Base-by-base conservation (phyloP, 2,329 filamentous ascomycete genomes). In the Fusarium equiseti region DNA sequence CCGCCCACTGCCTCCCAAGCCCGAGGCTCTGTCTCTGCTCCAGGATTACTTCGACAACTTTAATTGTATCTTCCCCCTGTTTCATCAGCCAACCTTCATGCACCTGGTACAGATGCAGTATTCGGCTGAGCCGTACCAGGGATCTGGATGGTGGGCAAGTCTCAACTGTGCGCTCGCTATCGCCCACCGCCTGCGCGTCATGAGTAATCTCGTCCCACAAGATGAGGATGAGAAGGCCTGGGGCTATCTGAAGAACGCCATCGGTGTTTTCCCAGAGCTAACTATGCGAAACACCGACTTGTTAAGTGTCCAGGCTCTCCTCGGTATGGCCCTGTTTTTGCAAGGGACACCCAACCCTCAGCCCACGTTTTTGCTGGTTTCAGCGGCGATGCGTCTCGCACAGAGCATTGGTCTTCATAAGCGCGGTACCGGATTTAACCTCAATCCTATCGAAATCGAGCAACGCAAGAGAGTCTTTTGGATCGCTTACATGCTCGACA, bases 11-110 rank as follows among this genome's bases (percentile, higher is more conserved):
- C 96, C 96, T 5, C 86, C 92, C 1, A 97, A 97, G 80, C 86
- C 90, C n/a, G 95, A 98, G 81, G 93, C 94, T 1, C 80, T 97
- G 66, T 97, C 94, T 2, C 83, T 98, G 40, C 88, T 98, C 66
- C 94, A 92, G 80, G 96, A 99, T 80, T 99, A 92, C 77, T 99
- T 99, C 73, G 93, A 97, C 77, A 98, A 98, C 81, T 98, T 99
- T 86, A 99, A 99, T 83, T 96, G 94, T 88, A 95, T 98, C 88
- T 97, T 98, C 77, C 96, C 96, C 8, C 85, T 99, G 6, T 99
- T 97, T 77, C 96, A 99, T 80, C 95, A 98, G 79, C 95, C 95
- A 2, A 98, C 96, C 0, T 99, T 99, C 78, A 98, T 98, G 94
- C 95, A 98, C 77, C 85, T 98, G 8, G 94, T 98, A 32, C 94